Evolutionary conservation across 352 stramenopile genomes (phyloP).

Genomic region (Globisporangium cystogenes): DNA sequence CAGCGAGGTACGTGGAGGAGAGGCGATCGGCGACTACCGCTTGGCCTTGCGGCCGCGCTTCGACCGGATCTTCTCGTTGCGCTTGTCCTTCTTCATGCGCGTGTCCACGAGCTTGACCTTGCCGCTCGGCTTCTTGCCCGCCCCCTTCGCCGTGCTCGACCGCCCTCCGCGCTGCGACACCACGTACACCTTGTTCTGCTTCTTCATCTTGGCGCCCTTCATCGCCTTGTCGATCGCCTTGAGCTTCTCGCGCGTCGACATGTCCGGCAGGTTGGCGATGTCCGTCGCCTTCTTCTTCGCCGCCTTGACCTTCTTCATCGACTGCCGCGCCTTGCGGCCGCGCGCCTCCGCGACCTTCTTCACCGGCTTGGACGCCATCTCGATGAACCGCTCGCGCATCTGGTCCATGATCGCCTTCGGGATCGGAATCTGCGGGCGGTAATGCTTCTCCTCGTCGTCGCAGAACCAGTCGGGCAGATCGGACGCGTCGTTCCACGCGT

Average conservation of each 20-base stretch:
- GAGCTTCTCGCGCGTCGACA: constrained; percentile 97
- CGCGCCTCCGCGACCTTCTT: constrained; percentile 99
- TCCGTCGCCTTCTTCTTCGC: constrained; percentile 97
- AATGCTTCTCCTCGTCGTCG: constrained; percentile 95
- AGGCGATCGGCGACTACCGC: constrained; percentile 31
- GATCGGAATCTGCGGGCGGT: constrained; percentile 97
- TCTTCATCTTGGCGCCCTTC: constrained; percentile 86
- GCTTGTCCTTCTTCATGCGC: constrained; percentile 97
- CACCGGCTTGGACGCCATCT: constrained; percentile 96
- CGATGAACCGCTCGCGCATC: constrained; percentile 97
- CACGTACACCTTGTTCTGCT: constrained; percentile 96
- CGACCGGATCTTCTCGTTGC: constrained; percentile 69
- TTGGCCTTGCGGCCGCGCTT: constrained; percentile 88
- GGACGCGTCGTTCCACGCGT: constrained; percentile 96
- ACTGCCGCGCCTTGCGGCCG: constrained; percentile 92
- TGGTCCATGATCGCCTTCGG: constrained; percentile 95
- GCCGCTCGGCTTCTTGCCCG: constrained; percentile 74
- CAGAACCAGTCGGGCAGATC: constrained; percentile 98
- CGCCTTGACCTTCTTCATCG: constrained; percentile 93
- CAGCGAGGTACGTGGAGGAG: not conserved
- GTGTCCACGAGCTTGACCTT: constrained; percentile 98
- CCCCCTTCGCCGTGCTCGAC: constrained; percentile 41
- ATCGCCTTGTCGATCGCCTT: constrained; percentile 98
- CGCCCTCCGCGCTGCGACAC: constrained; percentile 80
- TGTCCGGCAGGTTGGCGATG: constrained; percentile 94